Evolutionary conservation across 345 rosid genomes (phyloP).

Genomic region (Linum tenue): DNA sequence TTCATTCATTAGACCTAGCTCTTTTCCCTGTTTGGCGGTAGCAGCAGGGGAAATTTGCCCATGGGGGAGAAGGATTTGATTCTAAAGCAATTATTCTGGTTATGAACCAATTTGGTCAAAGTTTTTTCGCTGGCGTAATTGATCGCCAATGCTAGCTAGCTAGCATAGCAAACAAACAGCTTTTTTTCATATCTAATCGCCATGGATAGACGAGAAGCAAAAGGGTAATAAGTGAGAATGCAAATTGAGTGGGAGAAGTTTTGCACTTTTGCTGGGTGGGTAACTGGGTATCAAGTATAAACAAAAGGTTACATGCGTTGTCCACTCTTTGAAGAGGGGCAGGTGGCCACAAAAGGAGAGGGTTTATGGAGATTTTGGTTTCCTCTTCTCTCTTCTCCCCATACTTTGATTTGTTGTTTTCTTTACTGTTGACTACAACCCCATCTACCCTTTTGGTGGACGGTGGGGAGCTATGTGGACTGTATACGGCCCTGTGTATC

Average conservation of each 20-base stretch:
- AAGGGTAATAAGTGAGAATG: background rate
- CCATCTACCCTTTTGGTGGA: too few species aligned
- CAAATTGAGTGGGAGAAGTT: too few species aligned
- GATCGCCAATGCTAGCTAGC: constrained; percentile 1
- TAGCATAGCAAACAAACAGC: constrained; percentile 14
- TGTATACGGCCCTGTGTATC: constrained; percentile 10
- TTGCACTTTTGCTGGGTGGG: too few species aligned
- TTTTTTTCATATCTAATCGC: constrained; percentile 26
- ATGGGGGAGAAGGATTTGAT: constrained; percentile 16
- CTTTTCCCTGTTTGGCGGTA: constrained; percentile 17
- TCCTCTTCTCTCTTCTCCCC: background rate
- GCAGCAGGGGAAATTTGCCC: constrained; percentile 11
- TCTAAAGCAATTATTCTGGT: constrained; percentile 17
- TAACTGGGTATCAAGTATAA: background rate
- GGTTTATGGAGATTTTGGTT: background rate
- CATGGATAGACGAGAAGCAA: constrained; percentile 30
- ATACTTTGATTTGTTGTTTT: constrained; percentile 9
- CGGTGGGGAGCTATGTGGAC: too few species aligned
- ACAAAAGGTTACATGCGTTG: constrained; percentile 29
- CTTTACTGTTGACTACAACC: too few species aligned
- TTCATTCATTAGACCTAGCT: too few species aligned
- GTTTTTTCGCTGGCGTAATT: constrained; percentile 15
- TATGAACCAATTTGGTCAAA: constrained; percentile 19
- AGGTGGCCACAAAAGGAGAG: background rate
- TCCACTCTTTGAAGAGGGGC: constrained; percentile 13